phyloP scores from a whole-genome alignment of 1,284 basidiomycete genomes.

The Pterula multifida region DNA sequence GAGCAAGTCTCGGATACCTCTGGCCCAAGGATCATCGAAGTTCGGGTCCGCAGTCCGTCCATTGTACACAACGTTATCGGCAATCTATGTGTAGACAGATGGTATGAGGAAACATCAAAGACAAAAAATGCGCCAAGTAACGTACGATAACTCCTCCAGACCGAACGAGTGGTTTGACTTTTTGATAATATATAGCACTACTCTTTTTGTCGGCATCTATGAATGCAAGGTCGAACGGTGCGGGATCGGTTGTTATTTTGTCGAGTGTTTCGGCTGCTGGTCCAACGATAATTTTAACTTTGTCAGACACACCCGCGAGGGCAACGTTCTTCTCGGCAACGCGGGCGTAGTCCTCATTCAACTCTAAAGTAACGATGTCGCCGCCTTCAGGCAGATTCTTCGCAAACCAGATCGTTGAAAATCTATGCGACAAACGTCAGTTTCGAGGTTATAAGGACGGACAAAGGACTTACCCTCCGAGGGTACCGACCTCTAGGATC shows the following conservation, averaged over 20 bases:
- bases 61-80: slow-evolving; percentile 49
- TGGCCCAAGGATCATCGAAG: slow-evolving; percentile 21
- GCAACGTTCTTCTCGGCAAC: slow-evolving; percentile 41
- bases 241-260: neutral
- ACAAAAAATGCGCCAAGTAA: slow-evolving; percentile 7
- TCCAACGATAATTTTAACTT: slow-evolving; percentile 37
- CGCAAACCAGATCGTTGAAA: slow-evolving; percentile 50
- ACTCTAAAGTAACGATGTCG: slow-evolving; percentile 35
- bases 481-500: slow-evolving; percentile 48
- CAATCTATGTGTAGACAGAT: slow-evolving; percentile 25
- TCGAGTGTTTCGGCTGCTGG: slow-evolving; percentile 34
- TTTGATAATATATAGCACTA: slow-evolving; percentile 35
- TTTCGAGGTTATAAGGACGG: slow-evolving; percentile 7
- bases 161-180: slow-evolving; percentile 42
- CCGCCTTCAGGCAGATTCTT: slow-evolving; percentile 32
- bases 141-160: slow-evolving; percentile 43
- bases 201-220: slow-evolving; percentile 51
- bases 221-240: slow-evolving; percentile 44
- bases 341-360: slow-evolving; percentile 34
- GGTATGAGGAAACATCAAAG: neutral
- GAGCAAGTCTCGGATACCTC: slow-evolving; percentile 39
- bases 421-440: slow-evolving; percentile 21
- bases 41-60: slow-evolving; percentile 33
- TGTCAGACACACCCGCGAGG: slow-evolving; percentile 31
- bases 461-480: slow-evolving; percentile 37